phyloP scores from a whole-genome alignment of 352 stramenopile genomes.

The Pythium sukuiense region DNA sequence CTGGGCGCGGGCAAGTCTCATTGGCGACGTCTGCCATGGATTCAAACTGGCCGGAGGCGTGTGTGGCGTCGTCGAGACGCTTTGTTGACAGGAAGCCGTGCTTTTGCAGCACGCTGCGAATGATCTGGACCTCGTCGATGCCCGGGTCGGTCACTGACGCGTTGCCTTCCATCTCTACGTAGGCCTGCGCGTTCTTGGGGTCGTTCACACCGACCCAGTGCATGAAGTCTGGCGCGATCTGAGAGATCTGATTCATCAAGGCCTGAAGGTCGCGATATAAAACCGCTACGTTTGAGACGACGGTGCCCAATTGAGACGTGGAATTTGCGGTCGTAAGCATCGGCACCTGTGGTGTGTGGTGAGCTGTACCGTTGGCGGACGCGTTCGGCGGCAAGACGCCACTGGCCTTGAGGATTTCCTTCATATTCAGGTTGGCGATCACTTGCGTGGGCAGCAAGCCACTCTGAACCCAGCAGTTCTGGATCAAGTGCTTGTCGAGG shows the following conservation, averaged over 20 bases:
- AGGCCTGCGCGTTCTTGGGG: constrained; percentile 55
- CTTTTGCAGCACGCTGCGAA: constrained; percentile 79
- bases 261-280: constrained; percentile 64
- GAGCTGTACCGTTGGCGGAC: neutral
- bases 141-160: constrained; percentile 73
- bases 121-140: constrained; percentile 84
- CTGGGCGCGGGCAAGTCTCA: constrained; percentile 46
- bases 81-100: constrained; percentile 73
- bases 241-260: constrained; percentile 56
- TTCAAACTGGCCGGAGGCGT: constrained; percentile 46
- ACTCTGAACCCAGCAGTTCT: constrained; percentile 73
- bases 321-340: constrained; percentile 11
- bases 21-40: constrained; percentile 50
- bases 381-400: neutral
- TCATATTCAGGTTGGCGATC: constrained; percentile 69
- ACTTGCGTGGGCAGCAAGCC: constrained; percentile 65
- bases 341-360: neutral
- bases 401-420: constrained; percentile 41
- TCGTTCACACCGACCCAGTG: constrained; percentile 68
- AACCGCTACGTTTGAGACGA: constrained; percentile 34
- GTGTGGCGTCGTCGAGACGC: constrained; percentile 56
- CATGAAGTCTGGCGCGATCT: constrained; percentile 68
- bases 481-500: constrained; percentile 65
- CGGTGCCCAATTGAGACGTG: constrained; percentile 20
- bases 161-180: constrained; percentile 74